A percentile compares a stretch with the other conserved stretches of the same genome.
These are phyloP conservation scores for Phalaenopsis equestris DNA, from an alignment of 106 monocot species.

Conservation along the genomic window DNA sequence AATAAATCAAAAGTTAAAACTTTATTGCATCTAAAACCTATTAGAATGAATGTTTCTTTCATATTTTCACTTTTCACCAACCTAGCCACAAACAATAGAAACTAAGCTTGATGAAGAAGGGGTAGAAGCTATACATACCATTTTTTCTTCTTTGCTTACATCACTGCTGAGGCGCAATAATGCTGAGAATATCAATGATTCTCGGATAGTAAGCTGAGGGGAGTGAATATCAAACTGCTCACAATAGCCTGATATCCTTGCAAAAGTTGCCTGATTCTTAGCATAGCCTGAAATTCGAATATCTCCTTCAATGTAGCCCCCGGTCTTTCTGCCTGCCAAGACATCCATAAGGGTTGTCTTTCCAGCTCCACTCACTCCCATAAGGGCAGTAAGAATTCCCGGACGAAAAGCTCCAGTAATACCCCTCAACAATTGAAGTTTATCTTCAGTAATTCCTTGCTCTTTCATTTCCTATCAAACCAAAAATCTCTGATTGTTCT, in stretches of 20 bases:
- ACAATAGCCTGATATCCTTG: slow-evolving; percentile 65
- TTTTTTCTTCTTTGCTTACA: slow-evolving; percentile 32
- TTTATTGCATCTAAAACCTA: not conserved
- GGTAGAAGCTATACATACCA: slow-evolving; percentile 5
- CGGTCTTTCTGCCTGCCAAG: slow-evolving; percentile 67
- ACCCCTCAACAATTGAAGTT: slow-evolving; percentile 46
- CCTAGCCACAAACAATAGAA: not conserved
- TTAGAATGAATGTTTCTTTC: no score
- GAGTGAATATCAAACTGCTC: slow-evolving; percentile 76
- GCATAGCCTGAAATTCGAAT: slow-evolving; percentile 53
- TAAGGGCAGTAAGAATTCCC: slow-evolving; percentile 63
- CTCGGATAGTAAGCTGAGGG: slow-evolving; percentile 53
- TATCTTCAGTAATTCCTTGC: slow-evolving; percentile 50
- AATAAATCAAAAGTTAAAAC: not conserved
- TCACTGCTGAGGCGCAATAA: slow-evolving; percentile 49
- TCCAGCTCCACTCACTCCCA: slow-evolving; percentile 82
- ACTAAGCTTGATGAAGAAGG: not conserved
- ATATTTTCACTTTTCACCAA: not conserved
- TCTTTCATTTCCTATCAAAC: slow-evolving; percentile 54
- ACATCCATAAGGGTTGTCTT: slow-evolving; percentile 86
- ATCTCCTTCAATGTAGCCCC: slow-evolving; percentile 64
- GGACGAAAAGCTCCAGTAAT: slow-evolving; percentile 67
- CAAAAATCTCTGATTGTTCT: not conserved
- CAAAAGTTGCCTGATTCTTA: slow-evolving; percentile 62
- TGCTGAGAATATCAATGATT: slow-evolving; percentile 64